Conservation (phyloP, 2,329 filamentous ascomycete species). For the Cercospora sp. region DNA sequence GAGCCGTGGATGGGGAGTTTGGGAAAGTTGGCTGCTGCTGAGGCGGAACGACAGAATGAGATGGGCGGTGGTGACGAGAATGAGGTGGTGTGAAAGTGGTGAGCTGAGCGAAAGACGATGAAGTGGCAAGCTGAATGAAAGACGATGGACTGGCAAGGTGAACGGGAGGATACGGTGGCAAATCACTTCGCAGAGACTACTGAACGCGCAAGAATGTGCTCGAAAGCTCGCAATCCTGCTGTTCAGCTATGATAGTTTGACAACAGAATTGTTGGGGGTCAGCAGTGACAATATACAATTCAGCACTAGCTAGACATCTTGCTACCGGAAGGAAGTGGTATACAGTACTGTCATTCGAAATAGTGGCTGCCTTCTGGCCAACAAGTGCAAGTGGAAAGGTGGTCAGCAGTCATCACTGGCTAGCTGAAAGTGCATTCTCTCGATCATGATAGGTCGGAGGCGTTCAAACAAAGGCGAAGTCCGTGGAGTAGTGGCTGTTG, state of each 20-base stretch:
- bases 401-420: constrained; percentile 9
- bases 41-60: neutral
- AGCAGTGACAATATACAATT: constrained; percentile 6
- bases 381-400: neutral
- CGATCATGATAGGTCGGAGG: neutral
- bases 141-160: neutral
- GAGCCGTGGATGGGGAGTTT: constrained; percentile 28
- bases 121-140: neutral
- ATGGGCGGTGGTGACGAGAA: neutral
- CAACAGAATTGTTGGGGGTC: neutral
- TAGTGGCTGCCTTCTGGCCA: neutral
- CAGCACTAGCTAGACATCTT: neutral
- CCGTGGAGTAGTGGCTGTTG: neutral
- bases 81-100: neutral
- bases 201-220: neutral
- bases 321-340: neutral
- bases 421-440: neutral
- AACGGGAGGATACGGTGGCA: too few relatives aligned
- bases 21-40: constrained; percentile 14
- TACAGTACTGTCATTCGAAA: neutral
- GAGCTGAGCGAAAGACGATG: neutral
- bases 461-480: neutral
- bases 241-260: neutral
- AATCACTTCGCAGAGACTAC: neutral
- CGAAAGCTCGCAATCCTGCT: neutral